Percentiles rank a stretch among this genome's conserved stretches.
Conservation (phyloP, 768 basidiomycete genomes). For the Macrolepiota albuminosa region DNA sequence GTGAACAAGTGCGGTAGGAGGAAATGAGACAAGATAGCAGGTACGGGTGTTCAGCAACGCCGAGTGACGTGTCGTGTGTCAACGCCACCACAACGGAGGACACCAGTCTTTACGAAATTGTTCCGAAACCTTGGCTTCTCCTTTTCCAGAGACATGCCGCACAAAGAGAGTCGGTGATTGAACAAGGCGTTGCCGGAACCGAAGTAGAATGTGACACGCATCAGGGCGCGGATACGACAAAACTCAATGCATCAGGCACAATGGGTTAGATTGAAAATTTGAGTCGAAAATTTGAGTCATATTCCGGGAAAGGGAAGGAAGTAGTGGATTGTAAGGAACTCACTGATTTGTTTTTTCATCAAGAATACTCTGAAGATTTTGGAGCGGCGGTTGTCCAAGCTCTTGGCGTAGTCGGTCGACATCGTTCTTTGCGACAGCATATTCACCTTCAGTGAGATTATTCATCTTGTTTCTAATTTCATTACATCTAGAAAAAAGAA, state of each 20-base stretch:
- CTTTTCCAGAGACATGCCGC: not conserved
- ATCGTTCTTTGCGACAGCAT: constrained; percentile 66
- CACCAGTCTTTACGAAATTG: not conserved
- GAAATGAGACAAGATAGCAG: not conserved
- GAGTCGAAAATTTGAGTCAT: not conserved
- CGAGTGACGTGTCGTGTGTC: not conserved
- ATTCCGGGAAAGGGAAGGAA: constrained; percentile 2
- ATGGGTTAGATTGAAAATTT: not conserved
- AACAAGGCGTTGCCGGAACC: not conserved
- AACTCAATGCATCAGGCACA: constrained; percentile 1
- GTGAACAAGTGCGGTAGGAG: not conserved
- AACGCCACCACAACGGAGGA: constrained; percentile 1
- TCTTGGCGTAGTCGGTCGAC: constrained; percentile 74
- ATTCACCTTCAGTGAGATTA: constrained; percentile 69
- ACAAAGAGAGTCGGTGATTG: not conserved
- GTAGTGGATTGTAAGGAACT: constrained; percentile 16
- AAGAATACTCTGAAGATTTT: constrained; percentile 64
- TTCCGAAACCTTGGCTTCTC: not conserved
- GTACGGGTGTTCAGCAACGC: not conserved
- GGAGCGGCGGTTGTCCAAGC: constrained; percentile 71
- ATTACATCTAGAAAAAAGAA: constrained; percentile 40
- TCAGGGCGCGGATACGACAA: not conserved
- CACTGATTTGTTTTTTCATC: constrained; percentile 64
- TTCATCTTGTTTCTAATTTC: constrained; percentile 68
- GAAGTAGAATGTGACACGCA: not conserved